Percentiles rank a stretch among this genome's conserved stretches.
These are phyloP conservation scores for Pinus albicaulis DNA, from an alignment of 75 land plant genomes.

Conservation along the genomic window DNA sequence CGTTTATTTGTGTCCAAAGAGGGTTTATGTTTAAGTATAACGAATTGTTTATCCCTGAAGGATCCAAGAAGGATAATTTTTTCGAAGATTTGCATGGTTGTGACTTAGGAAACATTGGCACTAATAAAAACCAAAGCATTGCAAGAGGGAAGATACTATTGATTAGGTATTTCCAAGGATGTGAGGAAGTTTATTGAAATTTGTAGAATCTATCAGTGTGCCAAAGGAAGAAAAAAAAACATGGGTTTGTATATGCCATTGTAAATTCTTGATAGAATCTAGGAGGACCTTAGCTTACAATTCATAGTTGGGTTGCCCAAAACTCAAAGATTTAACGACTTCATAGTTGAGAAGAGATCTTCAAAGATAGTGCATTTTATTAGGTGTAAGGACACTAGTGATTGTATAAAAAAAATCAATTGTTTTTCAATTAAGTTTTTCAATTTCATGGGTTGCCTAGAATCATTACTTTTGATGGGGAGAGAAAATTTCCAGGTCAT, in stretches of 20 bases:
- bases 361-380: background rate
- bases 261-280: background rate
- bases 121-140: no score
- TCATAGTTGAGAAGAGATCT: background rate
- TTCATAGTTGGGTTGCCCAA: background rate
- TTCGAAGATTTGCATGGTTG: background rate
- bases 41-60: background rate
- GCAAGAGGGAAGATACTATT: no score
- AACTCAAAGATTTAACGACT: background rate
- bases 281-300: background rate
- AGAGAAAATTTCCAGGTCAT: background rate
- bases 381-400: background rate
- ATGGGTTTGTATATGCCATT: background rate
- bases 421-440: background rate
- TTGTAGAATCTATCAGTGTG: background rate
- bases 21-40: no score
- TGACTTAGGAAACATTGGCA: no score
- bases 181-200: background rate
- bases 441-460: background rate
- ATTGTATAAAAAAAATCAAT: background rate
- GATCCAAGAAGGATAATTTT: background rate
- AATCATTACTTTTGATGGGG: background rate
- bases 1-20: no score
- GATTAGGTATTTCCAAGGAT: background rate
- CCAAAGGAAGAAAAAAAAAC: background rate